Evolutionary conservation across 495 filamentous ascomycete genomes (phyloP), one percentile per base, ranked within the genome.

Genomic region (Hypoxylon subgilvum): DNA sequence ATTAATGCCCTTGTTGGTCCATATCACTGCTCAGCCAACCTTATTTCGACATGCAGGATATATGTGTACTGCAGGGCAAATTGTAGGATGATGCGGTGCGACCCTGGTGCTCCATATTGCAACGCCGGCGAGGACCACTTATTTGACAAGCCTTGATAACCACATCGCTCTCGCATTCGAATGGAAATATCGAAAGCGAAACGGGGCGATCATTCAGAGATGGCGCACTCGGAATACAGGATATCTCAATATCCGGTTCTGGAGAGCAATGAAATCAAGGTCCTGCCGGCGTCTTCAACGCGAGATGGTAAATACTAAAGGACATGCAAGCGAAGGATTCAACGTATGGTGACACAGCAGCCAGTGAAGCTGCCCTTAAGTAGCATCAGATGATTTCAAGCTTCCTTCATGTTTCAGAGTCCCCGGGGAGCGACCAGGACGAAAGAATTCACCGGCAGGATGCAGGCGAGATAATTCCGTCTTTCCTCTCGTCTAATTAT

Each of bases 351-450:
- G 35, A 4, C 13, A 17, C n/a, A 49, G 19, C 2, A 9, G 22
- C 28, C 2, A 0, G 17, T 8, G n/a, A 49, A 6, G 36, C 28
- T 41, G 23, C 46, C 17, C n/a, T 25, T 35, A 40, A 19, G 17
- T n/a, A 22, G 28, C 13, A 46, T 61, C 58, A 61, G 17, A 51
- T 55, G 44, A 61, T 45, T n/a, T 44, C 39, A 3, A n/a, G 38
- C 34, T 40, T 56, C 58, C 51, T 56, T 41, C 51, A 21, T 3
- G 58, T 55, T 61, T 55, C 58, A 55, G 10, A 19, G 21, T 14
- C 25, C 32, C n/a, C 18, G 19, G 38, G 19, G 36, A 44, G 52
- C n/a, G n/a, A n/a, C 45, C 6, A n/a, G 25, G 38, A 28, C 28
- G 4, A 45, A 27, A 54, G 18, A 45, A 7, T 8, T 6, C 13